These are phyloP conservation scores for Vitis hybrid DNA, from an alignment of 177 flowering plant genomes.

Conservation along the genomic window DNA sequence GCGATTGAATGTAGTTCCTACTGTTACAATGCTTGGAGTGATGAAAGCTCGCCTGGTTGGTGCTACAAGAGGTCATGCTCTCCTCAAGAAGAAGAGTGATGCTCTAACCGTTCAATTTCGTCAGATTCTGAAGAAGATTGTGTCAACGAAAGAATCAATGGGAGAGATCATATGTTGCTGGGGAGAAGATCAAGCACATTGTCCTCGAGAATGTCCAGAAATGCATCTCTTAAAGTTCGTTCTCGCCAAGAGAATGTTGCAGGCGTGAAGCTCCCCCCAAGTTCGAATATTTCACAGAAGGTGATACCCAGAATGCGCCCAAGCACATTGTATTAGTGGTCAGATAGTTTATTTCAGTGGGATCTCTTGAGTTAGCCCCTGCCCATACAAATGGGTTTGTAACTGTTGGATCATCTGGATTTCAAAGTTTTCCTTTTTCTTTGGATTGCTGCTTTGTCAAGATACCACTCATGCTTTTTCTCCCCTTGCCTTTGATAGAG, in stretches of 20 bases:
- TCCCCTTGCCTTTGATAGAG: too few species aligned
- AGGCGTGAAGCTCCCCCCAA: too few species aligned
- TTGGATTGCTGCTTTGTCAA: too few species aligned
- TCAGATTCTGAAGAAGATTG: conserved; percentile 49
- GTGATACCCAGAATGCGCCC: conserved; percentile 25
- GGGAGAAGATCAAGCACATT: conserved; percentile 48
- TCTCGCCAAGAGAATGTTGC: conserved; percentile 36
- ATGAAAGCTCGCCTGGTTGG: conserved; percentile 55
- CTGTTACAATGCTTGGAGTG: conserved; percentile 50
- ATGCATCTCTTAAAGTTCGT: conserved; percentile 48
- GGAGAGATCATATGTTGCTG: conserved; percentile 57
- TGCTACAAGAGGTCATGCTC: conserved; percentile 52
- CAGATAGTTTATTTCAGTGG: too few species aligned
- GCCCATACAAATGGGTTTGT: too few species aligned
- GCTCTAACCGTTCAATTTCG: conserved; percentile 51
- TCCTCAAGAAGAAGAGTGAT: conserved; percentile 58
- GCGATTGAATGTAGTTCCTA: conserved; percentile 53
- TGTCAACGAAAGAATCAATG: conserved; percentile 50
- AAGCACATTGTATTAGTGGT: conserved; percentile 3
- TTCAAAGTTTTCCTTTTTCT: too few species aligned
- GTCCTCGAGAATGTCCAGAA: conserved; percentile 49
- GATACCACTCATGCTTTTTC: too few species aligned
- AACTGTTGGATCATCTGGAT: too few species aligned
- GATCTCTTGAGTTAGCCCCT: too few species aligned
- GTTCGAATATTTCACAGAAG: too few species aligned